Conservation (phyloP, 2,329 filamentous ascomycete genomes). For the Alternaria solani region DNA sequence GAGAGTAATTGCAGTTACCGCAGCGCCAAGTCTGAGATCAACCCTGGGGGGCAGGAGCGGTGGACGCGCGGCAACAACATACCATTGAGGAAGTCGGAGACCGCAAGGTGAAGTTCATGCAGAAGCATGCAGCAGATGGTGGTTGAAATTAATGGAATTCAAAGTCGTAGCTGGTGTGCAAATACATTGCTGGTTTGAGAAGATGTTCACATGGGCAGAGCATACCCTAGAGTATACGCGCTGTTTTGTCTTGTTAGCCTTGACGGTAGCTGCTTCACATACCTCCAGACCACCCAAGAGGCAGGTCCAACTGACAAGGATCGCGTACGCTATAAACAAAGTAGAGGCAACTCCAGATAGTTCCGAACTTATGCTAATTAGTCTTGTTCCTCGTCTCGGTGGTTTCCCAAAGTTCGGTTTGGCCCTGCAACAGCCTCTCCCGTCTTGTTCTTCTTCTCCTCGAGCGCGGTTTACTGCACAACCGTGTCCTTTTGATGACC, state of each 20-base stretch:
- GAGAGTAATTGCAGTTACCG: slow-evolving; percentile 13
- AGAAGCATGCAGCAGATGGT: not conserved
- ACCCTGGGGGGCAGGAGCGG: not conserved
- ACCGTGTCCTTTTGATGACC: not conserved
- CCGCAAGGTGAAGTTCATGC: not conserved
- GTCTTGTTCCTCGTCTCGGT: not conserved
- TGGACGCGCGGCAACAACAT: not conserved
- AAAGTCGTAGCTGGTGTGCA: too few relatives aligned
- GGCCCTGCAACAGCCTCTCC: not conserved
- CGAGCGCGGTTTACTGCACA: not conserved
- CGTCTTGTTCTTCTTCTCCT: not conserved
- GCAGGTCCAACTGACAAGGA: not conserved
- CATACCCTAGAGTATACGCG: not conserved
- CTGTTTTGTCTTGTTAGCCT: not conserved
- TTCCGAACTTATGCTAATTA: not conserved
- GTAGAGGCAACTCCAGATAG: not conserved
- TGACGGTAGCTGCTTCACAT: not conserved
- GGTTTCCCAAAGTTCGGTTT: not conserved
- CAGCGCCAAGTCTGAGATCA: slow-evolving; percentile 13
- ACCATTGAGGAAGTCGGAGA: not conserved
- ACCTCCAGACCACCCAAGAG: not conserved
- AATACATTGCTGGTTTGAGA: not conserved
- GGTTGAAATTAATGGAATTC: not conserved
- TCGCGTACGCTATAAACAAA: not conserved
- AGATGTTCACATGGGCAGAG: not conserved